Evolutionary conservation across 2,329 filamentous ascomycete genomes (phyloP), one percentile per base, ranked within the genome.

Genomic region (Pleomassaria siparia): DNA sequence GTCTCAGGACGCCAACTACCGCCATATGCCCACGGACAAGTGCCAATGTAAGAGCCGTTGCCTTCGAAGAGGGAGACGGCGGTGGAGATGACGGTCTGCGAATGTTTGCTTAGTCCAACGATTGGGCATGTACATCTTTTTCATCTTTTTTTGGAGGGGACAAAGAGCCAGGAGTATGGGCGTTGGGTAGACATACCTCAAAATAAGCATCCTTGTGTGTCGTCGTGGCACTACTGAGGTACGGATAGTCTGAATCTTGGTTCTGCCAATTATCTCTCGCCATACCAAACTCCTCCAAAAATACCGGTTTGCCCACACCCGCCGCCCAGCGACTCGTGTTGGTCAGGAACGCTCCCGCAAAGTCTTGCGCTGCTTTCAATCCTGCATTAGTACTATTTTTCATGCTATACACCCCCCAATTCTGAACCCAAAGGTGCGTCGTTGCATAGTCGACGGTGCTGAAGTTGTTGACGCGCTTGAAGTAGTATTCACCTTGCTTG

Each of bases 241-340:
- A 73, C 2, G 61, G 58, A 47, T 72, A 73, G 35, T 70, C 67
- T 20, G 63, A 64, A 3, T 59, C 54, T 29, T 52, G 53, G 44
- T 72, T 72, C 55, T 67, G 58, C 70, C 70, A 73, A 26, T 73
- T 73, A 46, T 73, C 63, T 11, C 70, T 54, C 2, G 70, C 69
- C 67, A 72, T 72, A 9, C 70, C 70, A 35, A 73, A 72, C 35
- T 73, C 70, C 41, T 73, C 69, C 3, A 73, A 53, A 37, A 70
- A 69, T 2, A 73, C 53, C 0, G 70, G 70, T 45, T 72, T 72
- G 0, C 62, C 60, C n/a, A 72, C 67, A 3, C 70, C 68, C n/a
- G 28, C 41, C 0, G 64, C 57, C 70, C 70, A 73, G 8, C 46
- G 44, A 43, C 62, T 67, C 5, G 67, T 60, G 16, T 72, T 66